These are phyloP conservation scores for Cutaneotrichosporon sp. DNA, from an alignment of 1,284 basidiomycete species.

Conservation along the genomic window DNA sequence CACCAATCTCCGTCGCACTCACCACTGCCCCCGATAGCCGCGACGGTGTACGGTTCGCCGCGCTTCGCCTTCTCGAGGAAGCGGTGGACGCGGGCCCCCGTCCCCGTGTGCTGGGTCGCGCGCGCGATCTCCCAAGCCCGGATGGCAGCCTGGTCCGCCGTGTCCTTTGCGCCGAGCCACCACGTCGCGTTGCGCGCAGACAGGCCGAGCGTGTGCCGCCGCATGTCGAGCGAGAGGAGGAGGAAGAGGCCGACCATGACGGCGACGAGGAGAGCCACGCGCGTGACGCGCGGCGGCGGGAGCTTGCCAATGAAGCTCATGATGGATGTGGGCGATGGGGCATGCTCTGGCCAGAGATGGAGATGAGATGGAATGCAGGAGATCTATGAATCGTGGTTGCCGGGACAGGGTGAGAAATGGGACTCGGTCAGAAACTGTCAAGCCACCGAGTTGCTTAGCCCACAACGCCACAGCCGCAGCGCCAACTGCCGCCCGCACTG, in stretches of 20 bases:
- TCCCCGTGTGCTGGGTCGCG: conserved; percentile 37
- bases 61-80: conserved; percentile 37
- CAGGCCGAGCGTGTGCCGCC: neutral
- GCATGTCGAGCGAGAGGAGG: neutral
- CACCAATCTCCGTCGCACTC: no score
- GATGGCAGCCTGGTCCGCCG: conserved; percentile 10
- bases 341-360: no score
- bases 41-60: conserved; percentile 37
- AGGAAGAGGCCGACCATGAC: neutral
- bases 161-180: conserved; percentile 7
- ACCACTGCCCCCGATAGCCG: conserved; percentile 46
- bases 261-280: neutral
- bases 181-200: neutral
- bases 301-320: neutral
- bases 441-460: no score
- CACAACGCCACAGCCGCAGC: no score
- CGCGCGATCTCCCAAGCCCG: conserved; percentile 36
- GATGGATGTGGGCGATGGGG: no score
- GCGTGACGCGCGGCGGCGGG: neutral
- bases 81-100: conserved; percentile 26
- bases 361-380: no score
- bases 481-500: no score
- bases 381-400: no score
- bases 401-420: no score
- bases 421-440: no score